phyloP scores from a whole-genome alignment of 2,329 filamentous ascomycete species.

The Mycosphaerella sp. region DNA sequence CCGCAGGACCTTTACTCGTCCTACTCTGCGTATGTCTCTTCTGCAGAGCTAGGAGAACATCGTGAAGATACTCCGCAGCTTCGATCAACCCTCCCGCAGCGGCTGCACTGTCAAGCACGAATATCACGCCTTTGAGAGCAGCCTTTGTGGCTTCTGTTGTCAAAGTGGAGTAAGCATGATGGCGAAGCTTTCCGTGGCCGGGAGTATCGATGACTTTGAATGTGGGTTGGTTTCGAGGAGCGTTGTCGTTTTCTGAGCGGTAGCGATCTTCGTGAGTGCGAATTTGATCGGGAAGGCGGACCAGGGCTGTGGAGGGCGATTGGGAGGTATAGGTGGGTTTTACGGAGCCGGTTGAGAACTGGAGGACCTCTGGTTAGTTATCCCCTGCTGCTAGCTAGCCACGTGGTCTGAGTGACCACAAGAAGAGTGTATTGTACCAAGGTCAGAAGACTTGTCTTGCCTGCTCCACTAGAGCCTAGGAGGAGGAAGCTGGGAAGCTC shows the following conservation, averaged over 20 bases:
- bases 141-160: slow-evolving; percentile 29
- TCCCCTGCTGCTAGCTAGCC: no score
- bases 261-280: slow-evolving; percentile 55
- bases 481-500: slow-evolving; percentile 69
- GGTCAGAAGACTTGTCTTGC: slow-evolving; percentile 85
- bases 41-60: slow-evolving; percentile 77
- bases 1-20: slow-evolving; percentile 51
- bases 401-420: no score
- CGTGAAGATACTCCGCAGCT: slow-evolving; percentile 79
- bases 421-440: slow-evolving; percentile 47
- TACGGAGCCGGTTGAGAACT: slow-evolving; percentile 52
- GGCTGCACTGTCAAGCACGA: slow-evolving; percentile 69
- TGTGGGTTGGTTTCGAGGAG: slow-evolving; percentile 54
- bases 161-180: slow-evolving; percentile 52
- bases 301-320: slow-evolving; percentile 51
- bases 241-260: slow-evolving; percentile 60
- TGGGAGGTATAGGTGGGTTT: slow-evolving; percentile 58
- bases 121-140: slow-evolving; percentile 68
- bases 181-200: slow-evolving; percentile 88
- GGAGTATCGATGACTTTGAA: slow-evolving; percentile 83
- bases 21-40: slow-evolving; percentile 57
- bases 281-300: slow-evolving; percentile 50
- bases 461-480: slow-evolving; percentile 71
- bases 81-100: slow-evolving; percentile 53
- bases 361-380: neutral